These are phyloP conservation scores for Trichoderma atrobrunneum DNA, from an alignment of 2,329 filamentous ascomycete genomes.

Conservation along the genomic window DNA sequence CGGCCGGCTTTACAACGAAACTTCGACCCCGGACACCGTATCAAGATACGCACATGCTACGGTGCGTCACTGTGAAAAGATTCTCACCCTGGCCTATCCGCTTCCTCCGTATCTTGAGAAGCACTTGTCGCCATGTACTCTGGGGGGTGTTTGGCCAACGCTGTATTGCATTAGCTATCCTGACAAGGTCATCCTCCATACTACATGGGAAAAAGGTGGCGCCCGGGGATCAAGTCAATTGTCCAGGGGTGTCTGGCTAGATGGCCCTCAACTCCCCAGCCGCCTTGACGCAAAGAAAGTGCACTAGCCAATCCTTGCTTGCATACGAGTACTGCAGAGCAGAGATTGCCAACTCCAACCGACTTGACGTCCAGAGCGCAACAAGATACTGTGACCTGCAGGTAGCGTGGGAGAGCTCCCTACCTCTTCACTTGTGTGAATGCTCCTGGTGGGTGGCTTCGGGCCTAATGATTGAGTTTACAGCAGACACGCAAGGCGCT, in stretches of 20 bases:
- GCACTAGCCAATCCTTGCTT: slow-evolving; percentile 13
- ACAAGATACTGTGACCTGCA: background rate
- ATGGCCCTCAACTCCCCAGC: background rate
- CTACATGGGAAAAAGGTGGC: slow-evolving; percentile 2
- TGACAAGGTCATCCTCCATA: background rate
- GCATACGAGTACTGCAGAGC: slow-evolving; percentile 2
- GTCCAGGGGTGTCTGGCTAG: slow-evolving; percentile 13
- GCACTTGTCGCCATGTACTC: background rate
- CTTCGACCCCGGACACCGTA: background rate
- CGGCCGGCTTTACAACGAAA: background rate
- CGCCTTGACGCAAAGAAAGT: slow-evolving; percentile 1
- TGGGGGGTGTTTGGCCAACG: slow-evolving; percentile 1
- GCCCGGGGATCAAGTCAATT: background rate
- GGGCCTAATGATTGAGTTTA: background rate
- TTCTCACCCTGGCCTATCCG: slow-evolving; percentile 7
- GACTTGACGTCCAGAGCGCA: background rate
- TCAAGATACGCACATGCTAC: background rate
- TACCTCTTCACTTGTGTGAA: background rate
- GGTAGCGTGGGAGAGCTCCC: background rate
- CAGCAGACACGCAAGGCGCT: background rate
- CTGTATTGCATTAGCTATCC: slow-evolving; percentile 1
- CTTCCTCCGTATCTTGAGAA: background rate
- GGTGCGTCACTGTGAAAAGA: background rate
- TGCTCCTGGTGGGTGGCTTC: background rate
- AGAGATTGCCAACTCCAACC: background rate